Base-by-base conservation (phyloP, 345 rosid genomes). In the Nasturtium officinale region DNA sequence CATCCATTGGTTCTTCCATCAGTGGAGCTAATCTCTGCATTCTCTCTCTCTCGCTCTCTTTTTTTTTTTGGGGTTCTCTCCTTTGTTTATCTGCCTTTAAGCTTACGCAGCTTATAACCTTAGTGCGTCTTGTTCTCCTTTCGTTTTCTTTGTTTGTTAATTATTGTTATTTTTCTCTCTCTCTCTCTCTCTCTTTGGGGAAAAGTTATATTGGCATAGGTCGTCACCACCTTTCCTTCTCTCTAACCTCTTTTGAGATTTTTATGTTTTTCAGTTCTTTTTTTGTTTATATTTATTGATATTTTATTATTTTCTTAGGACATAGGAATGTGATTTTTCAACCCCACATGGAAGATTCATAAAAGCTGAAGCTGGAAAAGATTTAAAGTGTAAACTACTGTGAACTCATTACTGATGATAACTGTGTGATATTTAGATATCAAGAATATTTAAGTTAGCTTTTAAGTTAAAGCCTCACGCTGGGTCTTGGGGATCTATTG, bases 21-120 rank as follows among this genome's bases (percentile, higher is more conserved):
- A 91, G 74, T 35, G 96, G 89, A n/a, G 97, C 89, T 37, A 91
- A 88, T 47, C 97, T 87, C 58, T 78, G 85, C 89, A 84, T 90
- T 42, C 12, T 58, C 43, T 61, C 17, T 51, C 29, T 51, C 6
- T 40, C 16, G 35, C 32, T 26, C 51, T 28, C 16, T 51, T 8
- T 25, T 3, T 2, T 23, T 42, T 7, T 33, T 8, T 40, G 65
- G 29, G n/a, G n/a, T n/a, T n/a, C n/a, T n/a, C n/a, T 58, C 59
- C 42, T 64, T 56, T 59, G 23, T 70, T 56, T 57, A 66, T 76
- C 71, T 63, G 46, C 37, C 76, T 70, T 70, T 48, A 67, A 43
- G 71, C 46, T 54, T 48, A 77, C 32, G 67, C 76, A 77, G 80
- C 75, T 77, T 77, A 76, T 69, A 76, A 60, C 16, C 75, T 71